Percentiles rank a stretch among this genome's conserved stretches.
Conservation (phyloP, 768 basidiomycete species). For the Dacryopinax spathularia region DNA sequence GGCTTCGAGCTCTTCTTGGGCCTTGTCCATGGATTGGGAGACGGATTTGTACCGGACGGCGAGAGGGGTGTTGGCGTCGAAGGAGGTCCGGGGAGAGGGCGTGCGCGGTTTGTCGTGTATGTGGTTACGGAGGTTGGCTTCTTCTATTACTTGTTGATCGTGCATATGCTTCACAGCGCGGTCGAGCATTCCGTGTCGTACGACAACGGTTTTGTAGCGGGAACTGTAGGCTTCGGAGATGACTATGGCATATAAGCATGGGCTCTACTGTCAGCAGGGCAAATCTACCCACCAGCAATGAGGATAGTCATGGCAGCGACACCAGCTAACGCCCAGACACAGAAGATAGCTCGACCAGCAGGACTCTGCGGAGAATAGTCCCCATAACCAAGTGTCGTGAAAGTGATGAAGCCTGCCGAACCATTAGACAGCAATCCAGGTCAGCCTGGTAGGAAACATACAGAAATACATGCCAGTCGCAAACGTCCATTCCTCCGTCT, state of each 20-base stretch:
- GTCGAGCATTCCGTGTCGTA: not conserved
- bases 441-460: slow-evolving; percentile 22
- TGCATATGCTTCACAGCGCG: slow-evolving; percentile 1
- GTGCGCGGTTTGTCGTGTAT: not conserved
- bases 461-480: slow-evolving; percentile 62
- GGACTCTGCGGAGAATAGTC: slow-evolving; percentile 7
- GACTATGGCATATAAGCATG: not conserved
- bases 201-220: not conserved
- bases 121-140: not conserved
- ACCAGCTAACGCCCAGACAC: slow-evolving; percentile 1
- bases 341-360: slow-evolving; percentile 12
- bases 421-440: not conserved
- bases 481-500: slow-evolving; percentile 55
- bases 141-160: not conserved
- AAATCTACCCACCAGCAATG: not conserved
- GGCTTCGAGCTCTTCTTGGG: not conserved
- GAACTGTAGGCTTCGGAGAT: not conserved
- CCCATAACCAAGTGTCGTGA: slow-evolving; percentile 9
- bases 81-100: not conserved
- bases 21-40: not conserved
- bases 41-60: not conserved
- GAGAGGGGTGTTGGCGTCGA: not conserved
- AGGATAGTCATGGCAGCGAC: not conserved
- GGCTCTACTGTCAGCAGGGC: not conserved
- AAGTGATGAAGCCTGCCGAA: slow-evolving; percentile 1